Conservation (phyloP, 106 monocot species). For the Apostasia ramifera region DNA sequence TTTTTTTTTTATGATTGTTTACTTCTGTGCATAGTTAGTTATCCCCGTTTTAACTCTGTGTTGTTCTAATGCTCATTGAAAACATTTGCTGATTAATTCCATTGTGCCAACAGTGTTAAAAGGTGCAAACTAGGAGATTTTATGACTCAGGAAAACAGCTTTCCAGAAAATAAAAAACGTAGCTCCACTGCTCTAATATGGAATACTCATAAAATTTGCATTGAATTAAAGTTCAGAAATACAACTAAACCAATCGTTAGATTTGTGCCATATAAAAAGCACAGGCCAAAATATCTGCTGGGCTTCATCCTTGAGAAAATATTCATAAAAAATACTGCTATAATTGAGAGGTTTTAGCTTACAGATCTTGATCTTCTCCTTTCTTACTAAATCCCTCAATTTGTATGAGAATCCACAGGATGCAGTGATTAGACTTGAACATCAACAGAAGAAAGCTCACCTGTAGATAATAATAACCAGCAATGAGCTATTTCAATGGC, state of each 20-base stretch:
- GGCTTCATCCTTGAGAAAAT: not conserved
- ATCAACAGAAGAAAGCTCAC: constrained; percentile 4
- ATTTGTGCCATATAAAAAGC: not conserved
- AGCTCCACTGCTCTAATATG: too few relatives aligned
- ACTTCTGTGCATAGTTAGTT: too few relatives aligned
- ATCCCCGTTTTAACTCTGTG: too few relatives aligned
- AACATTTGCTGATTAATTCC: too few relatives aligned
- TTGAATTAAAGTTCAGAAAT: not conserved
- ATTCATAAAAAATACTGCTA: not conserved
- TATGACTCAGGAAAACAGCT: too few relatives aligned
- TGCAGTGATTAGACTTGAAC: not conserved
- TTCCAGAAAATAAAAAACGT: too few relatives aligned
- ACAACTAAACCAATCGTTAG: too few relatives aligned
- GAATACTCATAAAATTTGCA: too few relatives aligned
- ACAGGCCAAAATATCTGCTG: not conserved
- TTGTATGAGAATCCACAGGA: not conserved
- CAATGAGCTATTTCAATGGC: not conserved
- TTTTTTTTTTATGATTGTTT: too few relatives aligned
- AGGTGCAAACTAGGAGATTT: too few relatives aligned
- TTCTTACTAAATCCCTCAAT: not conserved
- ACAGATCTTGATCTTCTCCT: not conserved
- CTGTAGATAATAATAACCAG: not conserved
- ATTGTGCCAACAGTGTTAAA: too few relatives aligned
- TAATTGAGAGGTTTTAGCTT: not conserved
- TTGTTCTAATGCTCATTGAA: too few relatives aligned